A percentile compares a stretch with the other conserved stretches of the same genome.
Evolutionary conservation across 1,284 basidiomycete species (phyloP).

Genomic region (Bondarzewia mesenterica): DNA sequence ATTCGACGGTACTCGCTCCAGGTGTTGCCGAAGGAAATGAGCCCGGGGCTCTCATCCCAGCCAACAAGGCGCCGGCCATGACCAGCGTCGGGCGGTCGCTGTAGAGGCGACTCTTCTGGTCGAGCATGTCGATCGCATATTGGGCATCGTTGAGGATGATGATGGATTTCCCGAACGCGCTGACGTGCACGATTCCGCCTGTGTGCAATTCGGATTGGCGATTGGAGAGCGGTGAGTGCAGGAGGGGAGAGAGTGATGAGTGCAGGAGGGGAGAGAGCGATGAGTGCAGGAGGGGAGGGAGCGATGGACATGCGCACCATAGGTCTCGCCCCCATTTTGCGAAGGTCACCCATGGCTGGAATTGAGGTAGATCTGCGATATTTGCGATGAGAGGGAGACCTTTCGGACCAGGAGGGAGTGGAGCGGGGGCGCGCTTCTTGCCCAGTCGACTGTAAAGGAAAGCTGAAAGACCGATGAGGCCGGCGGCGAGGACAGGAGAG

Average conservation of each 20-base stretch:
- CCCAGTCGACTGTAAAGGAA: not conserved
- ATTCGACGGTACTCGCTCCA: not conserved
- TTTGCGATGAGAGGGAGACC: slow-evolving; percentile 5
- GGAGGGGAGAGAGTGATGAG: not conserved
- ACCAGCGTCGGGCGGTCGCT: slow-evolving; percentile 16
- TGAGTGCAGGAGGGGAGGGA: too few species aligned
- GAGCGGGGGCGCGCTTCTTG: not conserved
- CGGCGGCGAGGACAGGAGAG: not conserved
- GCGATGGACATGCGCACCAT: slow-evolving; percentile 31
- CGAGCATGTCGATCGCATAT: slow-evolving; percentile 17
- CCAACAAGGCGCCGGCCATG: slow-evolving; percentile 17
- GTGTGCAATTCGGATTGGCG: not conserved
- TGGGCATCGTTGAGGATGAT: slow-evolving; percentile 19
- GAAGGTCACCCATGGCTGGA: not conserved
- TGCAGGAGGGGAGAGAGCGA: too few species aligned
- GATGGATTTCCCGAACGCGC: slow-evolving; percentile 13
- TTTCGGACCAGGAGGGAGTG: slow-evolving; percentile 8
- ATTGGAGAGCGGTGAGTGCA: not conserved
- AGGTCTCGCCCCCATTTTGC: slow-evolving; percentile 6
- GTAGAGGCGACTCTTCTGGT: slow-evolving; percentile 19
- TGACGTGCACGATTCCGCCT: slow-evolving; percentile 19
- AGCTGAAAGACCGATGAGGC: not conserved
- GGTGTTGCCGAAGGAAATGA: not conserved
- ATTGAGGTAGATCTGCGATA: slow-evolving; percentile 5
- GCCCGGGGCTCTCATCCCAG: slow-evolving; percentile 1